Evolutionary conservation across 129 eudicot genomes (phyloP).

Genomic region (Flaveria trinervia): DNA sequence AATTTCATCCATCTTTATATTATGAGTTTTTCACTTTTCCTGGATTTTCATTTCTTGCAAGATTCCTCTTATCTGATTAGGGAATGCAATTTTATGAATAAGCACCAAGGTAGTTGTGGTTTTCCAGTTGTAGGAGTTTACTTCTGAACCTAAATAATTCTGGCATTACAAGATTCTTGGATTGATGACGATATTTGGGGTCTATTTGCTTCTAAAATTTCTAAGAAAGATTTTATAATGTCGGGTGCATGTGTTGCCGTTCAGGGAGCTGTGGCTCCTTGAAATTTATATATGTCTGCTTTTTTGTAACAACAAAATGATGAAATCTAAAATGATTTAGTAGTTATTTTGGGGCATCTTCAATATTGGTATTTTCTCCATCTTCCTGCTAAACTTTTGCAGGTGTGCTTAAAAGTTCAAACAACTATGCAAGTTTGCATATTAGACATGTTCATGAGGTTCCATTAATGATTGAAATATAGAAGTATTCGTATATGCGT

Average conservation of each 20-base stretch:
- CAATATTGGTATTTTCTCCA: background rate
- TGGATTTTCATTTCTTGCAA: slow-evolving; percentile 11
- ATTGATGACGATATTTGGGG: background rate
- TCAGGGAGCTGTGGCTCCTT: background rate
- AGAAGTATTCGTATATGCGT: background rate
- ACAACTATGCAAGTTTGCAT: background rate
- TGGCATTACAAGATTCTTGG: too few relatives aligned
- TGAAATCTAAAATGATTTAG: background rate
- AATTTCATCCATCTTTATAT: too few relatives aligned
- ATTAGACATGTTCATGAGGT: background rate
- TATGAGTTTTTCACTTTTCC: background rate
- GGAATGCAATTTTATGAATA: too few relatives aligned
- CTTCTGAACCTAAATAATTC: too few relatives aligned
- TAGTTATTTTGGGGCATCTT: background rate
- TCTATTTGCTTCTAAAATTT: background rate
- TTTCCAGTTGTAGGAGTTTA: too few relatives aligned
- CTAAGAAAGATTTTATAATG: background rate
- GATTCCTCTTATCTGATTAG: background rate
- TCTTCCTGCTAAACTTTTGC: too few relatives aligned
- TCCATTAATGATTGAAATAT: background rate
- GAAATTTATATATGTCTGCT: background rate
- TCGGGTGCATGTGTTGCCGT: too few relatives aligned
- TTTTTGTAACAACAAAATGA: background rate
- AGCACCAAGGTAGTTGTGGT: too few relatives aligned
- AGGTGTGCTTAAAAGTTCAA: too few relatives aligned